phyloP scores from a whole-genome alignment of 1,139 yeast genomes.

The Geotrichum fermentans region DNA sequence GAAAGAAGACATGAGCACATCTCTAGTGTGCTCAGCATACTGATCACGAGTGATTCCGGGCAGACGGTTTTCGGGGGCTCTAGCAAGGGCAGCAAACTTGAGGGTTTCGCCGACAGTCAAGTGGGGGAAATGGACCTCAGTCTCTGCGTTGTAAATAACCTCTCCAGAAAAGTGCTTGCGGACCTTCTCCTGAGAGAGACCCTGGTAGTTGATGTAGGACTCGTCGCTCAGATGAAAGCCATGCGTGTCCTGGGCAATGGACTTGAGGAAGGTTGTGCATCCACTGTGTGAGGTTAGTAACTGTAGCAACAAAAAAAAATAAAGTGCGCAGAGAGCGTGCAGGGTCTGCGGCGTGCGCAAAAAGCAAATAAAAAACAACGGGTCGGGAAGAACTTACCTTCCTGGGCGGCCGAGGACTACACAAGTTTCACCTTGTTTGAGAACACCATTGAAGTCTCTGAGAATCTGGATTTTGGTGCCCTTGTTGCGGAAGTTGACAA shows the following conservation, averaged over 20 bases:
- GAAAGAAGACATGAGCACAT: constrained; percentile 67
- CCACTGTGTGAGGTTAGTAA: constrained; percentile 39
- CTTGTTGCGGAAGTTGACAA: constrained; percentile 25
- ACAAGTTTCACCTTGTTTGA: constrained; percentile 66
- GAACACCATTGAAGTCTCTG: constrained; percentile 62
- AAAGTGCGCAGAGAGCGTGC: not conserved
- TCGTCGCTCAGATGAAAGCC: constrained; percentile 59
- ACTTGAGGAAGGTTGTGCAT: constrained; percentile 70
- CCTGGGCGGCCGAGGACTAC: too few relatives aligned
- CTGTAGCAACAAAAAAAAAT: not conserved
- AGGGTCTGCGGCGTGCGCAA: too few relatives aligned
- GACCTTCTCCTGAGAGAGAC: constrained; percentile 43
- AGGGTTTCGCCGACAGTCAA: constrained; percentile 68
- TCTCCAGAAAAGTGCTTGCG: constrained; percentile 56
- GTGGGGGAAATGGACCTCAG: constrained; percentile 69
- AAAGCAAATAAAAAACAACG: not conserved
- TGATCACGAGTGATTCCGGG: constrained; percentile 54
- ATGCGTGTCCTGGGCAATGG: constrained; percentile 65
- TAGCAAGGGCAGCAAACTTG: constrained; percentile 56
- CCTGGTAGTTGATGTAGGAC: constrained; percentile 40
- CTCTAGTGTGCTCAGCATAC: constrained; percentile 58
- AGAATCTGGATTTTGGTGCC: constrained; percentile 50
- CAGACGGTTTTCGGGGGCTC: constrained; percentile 63
- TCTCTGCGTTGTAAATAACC: constrained; percentile 66
- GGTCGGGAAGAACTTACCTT: constrained; percentile 14